Base-by-base conservation (phyloP, 176 grass and related monocot species). In the Themeda triandra region DNA sequence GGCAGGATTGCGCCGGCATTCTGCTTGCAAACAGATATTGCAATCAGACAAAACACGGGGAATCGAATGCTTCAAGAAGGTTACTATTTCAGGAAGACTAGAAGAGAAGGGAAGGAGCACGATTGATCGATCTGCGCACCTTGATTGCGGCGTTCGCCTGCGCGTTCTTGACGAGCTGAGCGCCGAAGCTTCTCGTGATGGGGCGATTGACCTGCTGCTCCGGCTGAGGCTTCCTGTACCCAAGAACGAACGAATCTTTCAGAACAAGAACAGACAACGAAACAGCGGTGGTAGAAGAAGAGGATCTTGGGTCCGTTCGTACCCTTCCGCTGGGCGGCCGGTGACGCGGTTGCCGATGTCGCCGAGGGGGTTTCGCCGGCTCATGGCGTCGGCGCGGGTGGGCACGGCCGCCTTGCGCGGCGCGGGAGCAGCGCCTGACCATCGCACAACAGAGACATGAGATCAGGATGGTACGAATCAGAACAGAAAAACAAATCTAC, bases 331-430 rank as follows among this genome's bases (percentile, higher is more conserved):
- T 15, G 64, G 81, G 53, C 86, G 89, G 28, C 27, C 70, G 49
- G 77, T 71, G 39, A 89, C 89, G 24, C 78, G 42, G 69, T 98
- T 98, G 44, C 92, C 90, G 42, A 98, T 98, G 27, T 98, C 92
- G 63, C 86, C 86, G 19, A 98, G 81, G 8, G 91, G 85, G 9
- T 89, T 82, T 29, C 84, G 69, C 12, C 95, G 86, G 76, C 77
- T 87, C 73, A 86, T 89, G 42, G 12, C 71, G 51, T 97, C 92
- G 27, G 77, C 33, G 36, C 70, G 89, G 64, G 71, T 86, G 12
- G 76, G 75, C 74, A 66, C 89, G 28, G 69, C 82, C 69, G 93
- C 85, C 92, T 98, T 29, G 78, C 82, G 6, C 69, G 46, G 46
- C 44, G 82, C 87, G 29, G 82, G 69, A 59, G 80, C 79, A 79